These are phyloP conservation scores for Tetrahymena malaccensis DNA, from an alignment of 73 alveolate genomes.

Conservation along the genomic window DNA sequence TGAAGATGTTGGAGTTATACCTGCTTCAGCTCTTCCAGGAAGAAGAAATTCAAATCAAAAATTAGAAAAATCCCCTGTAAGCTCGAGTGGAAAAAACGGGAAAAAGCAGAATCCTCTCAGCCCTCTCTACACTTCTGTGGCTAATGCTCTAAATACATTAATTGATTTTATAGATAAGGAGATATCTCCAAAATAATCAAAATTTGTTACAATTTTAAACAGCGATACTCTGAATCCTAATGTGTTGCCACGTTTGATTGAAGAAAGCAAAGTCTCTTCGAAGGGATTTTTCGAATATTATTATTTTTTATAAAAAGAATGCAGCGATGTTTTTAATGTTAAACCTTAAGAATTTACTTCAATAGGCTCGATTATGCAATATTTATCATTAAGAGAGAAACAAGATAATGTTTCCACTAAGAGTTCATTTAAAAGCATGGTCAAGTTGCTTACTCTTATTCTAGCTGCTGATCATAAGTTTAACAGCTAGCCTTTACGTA, in stretches of 20 bases:
- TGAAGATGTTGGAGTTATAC: not conserved
- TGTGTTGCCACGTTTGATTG: not conserved
- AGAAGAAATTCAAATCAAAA: not conserved
- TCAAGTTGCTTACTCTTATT: not conserved
- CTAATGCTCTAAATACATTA: not conserved
- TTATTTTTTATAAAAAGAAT: not conserved
- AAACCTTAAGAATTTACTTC: not conserved
- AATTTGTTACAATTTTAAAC: not conserved
- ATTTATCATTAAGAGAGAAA: not conserved
- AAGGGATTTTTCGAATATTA: not conserved
- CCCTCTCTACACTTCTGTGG: not conserved
- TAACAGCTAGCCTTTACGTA: not conserved
- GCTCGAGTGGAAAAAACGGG: not conserved
- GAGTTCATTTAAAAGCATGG: not conserved
- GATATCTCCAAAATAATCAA: not conserved
- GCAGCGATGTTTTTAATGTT: not conserved
- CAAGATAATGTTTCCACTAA: not conserved
- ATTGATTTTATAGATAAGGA: not conserved
- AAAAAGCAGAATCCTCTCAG: not conserved
- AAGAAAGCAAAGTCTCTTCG: not conserved
- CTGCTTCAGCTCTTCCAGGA: not conserved
- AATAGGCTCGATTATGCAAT: not conserved
- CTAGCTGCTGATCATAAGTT: not conserved
- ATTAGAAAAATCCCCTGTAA: not conserved
- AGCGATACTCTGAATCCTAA: not conserved